Conservation (phyloP, 2,329 filamentous ascomycete species). For the Fusarium fracticaudum region DNA sequence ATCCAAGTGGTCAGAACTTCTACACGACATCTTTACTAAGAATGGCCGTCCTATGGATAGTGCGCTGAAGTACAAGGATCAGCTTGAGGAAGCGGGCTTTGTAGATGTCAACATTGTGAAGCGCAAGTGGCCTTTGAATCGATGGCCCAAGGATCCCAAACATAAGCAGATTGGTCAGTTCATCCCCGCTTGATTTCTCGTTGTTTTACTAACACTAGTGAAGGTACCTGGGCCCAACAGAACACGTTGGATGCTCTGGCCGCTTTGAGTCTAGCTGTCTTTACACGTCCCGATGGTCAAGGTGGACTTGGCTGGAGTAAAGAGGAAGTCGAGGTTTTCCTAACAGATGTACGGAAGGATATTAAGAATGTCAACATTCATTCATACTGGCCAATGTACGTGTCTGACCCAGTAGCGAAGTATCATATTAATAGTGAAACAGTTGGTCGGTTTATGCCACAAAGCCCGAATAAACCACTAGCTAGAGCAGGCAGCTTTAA, state of each 20-base stretch:
- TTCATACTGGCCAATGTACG: not conserved
- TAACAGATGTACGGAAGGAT: not conserved
- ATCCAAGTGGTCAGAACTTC: slow-evolving; percentile 4
- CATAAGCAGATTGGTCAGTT: slow-evolving; percentile 25
- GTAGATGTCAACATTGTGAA: not conserved
- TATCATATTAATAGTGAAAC: fast-evolving
- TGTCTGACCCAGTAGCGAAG: fast-evolving
- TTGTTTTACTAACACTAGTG: not conserved
- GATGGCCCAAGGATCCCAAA: slow-evolving; percentile 19
- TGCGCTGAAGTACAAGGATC: slow-evolving; percentile 5
- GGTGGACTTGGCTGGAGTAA: slow-evolving; percentile 1
- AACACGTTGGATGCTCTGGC: not conserved
- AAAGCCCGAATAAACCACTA: not conserved
- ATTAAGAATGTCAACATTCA: not conserved
- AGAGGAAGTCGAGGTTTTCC: not conserved
- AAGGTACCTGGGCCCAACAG: not conserved
- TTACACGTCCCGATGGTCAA: not conserved
- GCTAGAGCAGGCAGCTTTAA: not conserved
- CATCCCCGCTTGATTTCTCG: not conserved
- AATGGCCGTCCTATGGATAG: not conserved
- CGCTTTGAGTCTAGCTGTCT: not conserved
- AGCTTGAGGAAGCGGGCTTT: slow-evolving; percentile 16
- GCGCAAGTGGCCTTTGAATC: slow-evolving; percentile 18
- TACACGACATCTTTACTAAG: not conserved
- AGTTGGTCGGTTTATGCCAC: not conserved